phyloP scores from a whole-genome alignment of 345 rosid genomes.

The Gossypium turneri region DNA sequence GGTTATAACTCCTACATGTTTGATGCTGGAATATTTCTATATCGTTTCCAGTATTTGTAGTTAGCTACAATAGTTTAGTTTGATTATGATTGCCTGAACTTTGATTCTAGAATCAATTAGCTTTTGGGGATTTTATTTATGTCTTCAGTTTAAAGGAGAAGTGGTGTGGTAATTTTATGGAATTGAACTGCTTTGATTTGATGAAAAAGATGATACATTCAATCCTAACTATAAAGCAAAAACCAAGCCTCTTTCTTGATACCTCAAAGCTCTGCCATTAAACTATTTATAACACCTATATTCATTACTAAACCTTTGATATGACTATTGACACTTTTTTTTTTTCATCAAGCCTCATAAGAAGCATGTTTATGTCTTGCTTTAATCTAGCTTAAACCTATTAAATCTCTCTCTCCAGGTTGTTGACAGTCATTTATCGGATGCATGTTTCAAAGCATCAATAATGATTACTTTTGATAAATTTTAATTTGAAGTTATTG shows the following conservation, averaged over 20 bases:
- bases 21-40: neutral
- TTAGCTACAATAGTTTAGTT: neutral
- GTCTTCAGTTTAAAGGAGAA: neutral
- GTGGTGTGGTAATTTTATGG: neutral
- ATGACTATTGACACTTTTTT: neutral
- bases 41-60: neutral
- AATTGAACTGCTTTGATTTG: neutral
- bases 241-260: neutral
- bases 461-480: no score
- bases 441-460: no score
- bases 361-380: neutral
- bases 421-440: no score
- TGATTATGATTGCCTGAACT: no score
- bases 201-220: neutral
- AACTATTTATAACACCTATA: neutral
- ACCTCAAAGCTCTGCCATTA: neutral
- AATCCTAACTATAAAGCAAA: neutral
- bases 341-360: neutral
- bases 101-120: neutral
- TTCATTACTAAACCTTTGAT: neutral
- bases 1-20: neutral
- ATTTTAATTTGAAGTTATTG: no score
- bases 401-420: no score
- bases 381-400: neutral
- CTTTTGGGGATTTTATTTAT: neutral